A percentile compares a stretch with the other conserved stretches of the same genome.
Evolutionary conservation across 2,329 filamentous ascomycete genomes (phyloP).

Genomic region (Curvularia spicifera): DNA sequence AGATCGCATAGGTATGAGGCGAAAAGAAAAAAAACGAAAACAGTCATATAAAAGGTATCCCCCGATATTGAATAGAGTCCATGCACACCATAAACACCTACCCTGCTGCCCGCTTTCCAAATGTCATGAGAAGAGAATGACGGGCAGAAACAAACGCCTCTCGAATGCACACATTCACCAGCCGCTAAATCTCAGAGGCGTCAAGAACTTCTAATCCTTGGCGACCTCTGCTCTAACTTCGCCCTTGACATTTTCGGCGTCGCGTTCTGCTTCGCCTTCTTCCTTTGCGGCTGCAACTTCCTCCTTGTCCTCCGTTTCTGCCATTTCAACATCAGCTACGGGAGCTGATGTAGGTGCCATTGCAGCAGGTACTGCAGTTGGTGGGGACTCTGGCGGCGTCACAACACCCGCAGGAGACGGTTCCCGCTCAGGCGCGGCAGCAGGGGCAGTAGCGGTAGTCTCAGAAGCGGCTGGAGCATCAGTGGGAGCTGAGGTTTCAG

Average conservation of each 20-base stretch:
- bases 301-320: slow-evolving; percentile 29
- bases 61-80: slow-evolving; percentile 6
- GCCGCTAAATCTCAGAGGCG: not conserved
- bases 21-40: slow-evolving; percentile 5
- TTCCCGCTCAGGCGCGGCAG: slow-evolving; percentile 25
- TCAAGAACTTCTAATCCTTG: slow-evolving; percentile 26
- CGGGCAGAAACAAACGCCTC: slow-evolving; percentile 20
- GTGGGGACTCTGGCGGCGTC: slow-evolving; percentile 47
- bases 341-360: slow-evolving; percentile 27
- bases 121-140: slow-evolving; percentile 8
- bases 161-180: slow-evolving; percentile 11
- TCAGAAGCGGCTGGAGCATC: not conserved
- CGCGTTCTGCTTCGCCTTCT: slow-evolving; percentile 36
- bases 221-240: slow-evolving; percentile 39
- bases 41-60: slow-evolving; percentile 27
- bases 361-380: slow-evolving; percentile 23
- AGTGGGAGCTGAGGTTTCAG: not conserved
- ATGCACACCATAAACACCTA: slow-evolving; percentile 26
- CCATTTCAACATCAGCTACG: slow-evolving; percentile 44
- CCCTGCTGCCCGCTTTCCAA: slow-evolving; percentile 12
- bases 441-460: slow-evolving; percentile 21
- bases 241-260: slow-evolving; percentile 41
- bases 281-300: slow-evolving; percentile 31
- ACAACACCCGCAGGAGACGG: slow-evolving; percentile 43
- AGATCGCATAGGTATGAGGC: not conserved